phyloP scores from a whole-genome alignment of 1,284 basidiomycete genomes.

The Moesziomyces sp. region DNA sequence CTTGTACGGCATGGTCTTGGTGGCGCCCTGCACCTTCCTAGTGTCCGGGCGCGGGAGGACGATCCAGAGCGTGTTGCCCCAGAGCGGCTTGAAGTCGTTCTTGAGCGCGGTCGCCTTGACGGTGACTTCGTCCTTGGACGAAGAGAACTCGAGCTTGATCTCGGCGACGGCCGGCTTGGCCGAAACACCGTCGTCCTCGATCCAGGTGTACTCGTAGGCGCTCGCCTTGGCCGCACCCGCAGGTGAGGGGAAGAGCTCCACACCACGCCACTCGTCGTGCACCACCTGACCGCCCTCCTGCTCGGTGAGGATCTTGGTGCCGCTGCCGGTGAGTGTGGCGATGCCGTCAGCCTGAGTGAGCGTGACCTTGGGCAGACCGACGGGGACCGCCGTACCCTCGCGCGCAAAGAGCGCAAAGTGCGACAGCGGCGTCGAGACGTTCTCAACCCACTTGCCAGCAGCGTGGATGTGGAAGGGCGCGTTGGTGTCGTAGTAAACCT shows the following conservation, averaged over 20 bases:
- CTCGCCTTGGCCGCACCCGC: slow-evolving; percentile 19
- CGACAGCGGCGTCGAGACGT: slow-evolving; percentile 68
- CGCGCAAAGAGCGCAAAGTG: slow-evolving; percentile 69
- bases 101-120: slow-evolving; percentile 60
- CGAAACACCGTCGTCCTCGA: slow-evolving; percentile 70
- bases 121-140: slow-evolving; percentile 50
- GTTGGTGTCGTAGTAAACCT: slow-evolving; percentile 43
- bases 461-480: slow-evolving; percentile 28
- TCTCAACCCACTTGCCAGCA: slow-evolving; percentile 48
- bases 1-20: slow-evolving; percentile 33
- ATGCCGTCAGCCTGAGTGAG: slow-evolving; percentile 64
- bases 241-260: slow-evolving; percentile 68
- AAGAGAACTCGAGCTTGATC: slow-evolving; percentile 64
- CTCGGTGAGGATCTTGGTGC: slow-evolving; percentile 66
- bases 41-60: slow-evolving; percentile 67
- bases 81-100: slow-evolving; percentile 68
- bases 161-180: slow-evolving; percentile 61
- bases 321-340: slow-evolving; percentile 66
- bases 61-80: slow-evolving; percentile 67
- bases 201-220: slow-evolving; percentile 66
- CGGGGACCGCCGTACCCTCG: slow-evolving; percentile 69
- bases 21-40: slow-evolving; percentile 41
- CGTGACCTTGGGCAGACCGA: slow-evolving; percentile 68
- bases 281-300: slow-evolving; percentile 68
- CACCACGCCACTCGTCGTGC: slow-evolving; percentile 69